These are phyloP conservation scores for Russula sp. DNA, from an alignment of 768 basidiomycete species.

Conservation along the genomic window DNA sequence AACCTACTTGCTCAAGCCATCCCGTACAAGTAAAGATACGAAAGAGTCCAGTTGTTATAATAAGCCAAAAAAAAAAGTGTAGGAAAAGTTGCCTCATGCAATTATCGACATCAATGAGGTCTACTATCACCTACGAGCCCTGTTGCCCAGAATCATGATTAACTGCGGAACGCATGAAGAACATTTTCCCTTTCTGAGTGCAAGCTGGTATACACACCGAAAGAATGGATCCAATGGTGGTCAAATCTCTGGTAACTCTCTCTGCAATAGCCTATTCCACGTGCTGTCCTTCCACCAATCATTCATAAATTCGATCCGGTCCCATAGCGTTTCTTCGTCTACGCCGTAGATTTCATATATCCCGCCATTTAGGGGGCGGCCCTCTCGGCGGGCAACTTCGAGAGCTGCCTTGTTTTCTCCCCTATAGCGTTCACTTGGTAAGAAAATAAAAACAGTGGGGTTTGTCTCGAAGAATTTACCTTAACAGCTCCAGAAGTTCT, in stretches of 20 bases:
- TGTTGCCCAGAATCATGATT: background rate
- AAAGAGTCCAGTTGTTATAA: background rate
- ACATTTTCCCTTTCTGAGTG: background rate
- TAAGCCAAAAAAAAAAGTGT: background rate
- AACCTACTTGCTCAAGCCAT: too few relatives aligned
- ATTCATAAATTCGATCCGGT: slow-evolving; percentile 73
- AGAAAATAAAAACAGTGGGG: slow-evolving; percentile 13
- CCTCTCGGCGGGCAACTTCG: slow-evolving; percentile 77
- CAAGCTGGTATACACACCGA: slow-evolving; percentile 1
- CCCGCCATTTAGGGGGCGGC: slow-evolving; percentile 57
- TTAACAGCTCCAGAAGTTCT: slow-evolving; percentile 76
- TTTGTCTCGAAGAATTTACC: slow-evolving; percentile 40
- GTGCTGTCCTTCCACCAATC: slow-evolving; percentile 95
- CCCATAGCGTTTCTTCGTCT: slow-evolving; percentile 84
- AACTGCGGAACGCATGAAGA: background rate
- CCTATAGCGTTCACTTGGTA: slow-evolving; percentile 39
- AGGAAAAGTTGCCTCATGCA: background rate
- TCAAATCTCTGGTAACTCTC: slow-evolving; percentile 78
- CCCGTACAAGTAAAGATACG: background rate
- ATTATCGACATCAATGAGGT: background rate
- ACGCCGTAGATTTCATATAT: slow-evolving; percentile 86
- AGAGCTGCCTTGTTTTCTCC: slow-evolving; percentile 81
- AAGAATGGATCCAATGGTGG: slow-evolving; percentile 23
- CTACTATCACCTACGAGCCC: background rate
- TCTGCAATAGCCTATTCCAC: slow-evolving; percentile 75